Base-by-base conservation (phyloP, 768 basidiomycete species). In the Phanerochaete sordida region DNA sequence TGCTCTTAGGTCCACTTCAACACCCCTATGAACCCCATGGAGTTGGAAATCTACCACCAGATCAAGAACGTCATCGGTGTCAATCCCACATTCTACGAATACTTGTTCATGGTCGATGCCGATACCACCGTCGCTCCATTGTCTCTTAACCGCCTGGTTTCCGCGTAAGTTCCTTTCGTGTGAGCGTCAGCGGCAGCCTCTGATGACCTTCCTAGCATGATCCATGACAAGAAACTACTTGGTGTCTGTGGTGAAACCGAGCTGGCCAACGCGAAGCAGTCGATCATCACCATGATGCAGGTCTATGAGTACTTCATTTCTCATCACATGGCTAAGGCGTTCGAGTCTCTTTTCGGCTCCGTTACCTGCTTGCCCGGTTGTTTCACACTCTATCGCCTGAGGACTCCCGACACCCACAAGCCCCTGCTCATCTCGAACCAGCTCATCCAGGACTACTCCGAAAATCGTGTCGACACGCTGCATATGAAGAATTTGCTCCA, bases 31-130 rank as follows among this genome's bases (percentile, higher is more conserved):
- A 93, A 90, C 68, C 97, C 97, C 0, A 75, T 96, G 62, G 97
- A 99, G 75, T 76, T 99, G 56, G 97, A 99, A 77, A 96, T 99
- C 78, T 98, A 95, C 70, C 97, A 98, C 72, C 97, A 99, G 74
- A 95, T 98, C 81, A 94, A 98, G 83, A 99, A 99, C 69, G 95
- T 98, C 56, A 98, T 99, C 67, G 97, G 97, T 74, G 94, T 99
- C 69, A 97, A 99, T 74, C 97, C 96, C 2, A 88, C 93, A 0
- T 98, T 98, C 77, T 99, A 98, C 75, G 97, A 98, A 75, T 98
- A 95, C 68, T 65, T 95, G 62, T 90, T 96, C 77, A 94, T 86
- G 71, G 85, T 97, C 44, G 94, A 97, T 74, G 94, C 95, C 63
- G 94, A 97, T 81, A 99, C 97, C 1, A 91, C 90, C 9, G 95